Evolutionary conservation across 257 asterid species (phyloP).

Genomic region (Salvia rosmarinus): DNA sequence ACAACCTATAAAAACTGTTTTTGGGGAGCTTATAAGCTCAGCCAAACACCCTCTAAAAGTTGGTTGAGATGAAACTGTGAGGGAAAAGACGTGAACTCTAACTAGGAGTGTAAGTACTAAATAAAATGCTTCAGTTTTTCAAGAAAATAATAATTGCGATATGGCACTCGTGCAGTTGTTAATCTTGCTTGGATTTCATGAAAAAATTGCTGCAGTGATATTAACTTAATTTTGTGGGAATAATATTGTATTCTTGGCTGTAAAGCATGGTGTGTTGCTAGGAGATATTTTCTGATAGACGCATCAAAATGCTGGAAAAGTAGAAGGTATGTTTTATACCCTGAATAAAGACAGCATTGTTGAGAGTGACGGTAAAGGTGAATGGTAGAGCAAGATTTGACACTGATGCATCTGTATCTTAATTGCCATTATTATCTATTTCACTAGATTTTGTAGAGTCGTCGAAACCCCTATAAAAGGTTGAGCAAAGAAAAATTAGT

Average conservation of each 20-base stretch:
- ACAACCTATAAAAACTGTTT: no score
- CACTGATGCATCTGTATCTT: not conserved
- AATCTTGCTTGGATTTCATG: not conserved
- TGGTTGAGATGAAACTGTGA: not conserved
- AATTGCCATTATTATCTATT: not conserved
- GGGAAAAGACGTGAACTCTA: not conserved
- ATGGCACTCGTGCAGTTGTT: no score
- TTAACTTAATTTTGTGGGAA: not conserved
- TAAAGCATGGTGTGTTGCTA: not conserved
- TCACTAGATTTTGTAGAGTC: slow-evolving; percentile 1
- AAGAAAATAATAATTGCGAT: no score
- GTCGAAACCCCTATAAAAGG: not conserved
- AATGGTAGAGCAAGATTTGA: slow-evolving; percentile 9
- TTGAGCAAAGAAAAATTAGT: not conserved
- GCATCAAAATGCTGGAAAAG: not conserved
- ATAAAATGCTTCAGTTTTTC: no score
- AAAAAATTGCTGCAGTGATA: not conserved
- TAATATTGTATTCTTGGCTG: no score
- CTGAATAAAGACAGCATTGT: not conserved
- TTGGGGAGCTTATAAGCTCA: no score
- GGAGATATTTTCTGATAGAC: not conserved
- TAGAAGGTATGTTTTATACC: not conserved
- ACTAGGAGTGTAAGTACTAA: no score
- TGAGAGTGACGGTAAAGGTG: slow-evolving; percentile 9
- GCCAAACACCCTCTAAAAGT: no score